Evolutionary conservation across 2,329 filamentous ascomycete genomes (phyloP), one percentile per base, ranked within the genome.

Genomic region (Teratosphaeria pseudoeucalypti): DNA sequence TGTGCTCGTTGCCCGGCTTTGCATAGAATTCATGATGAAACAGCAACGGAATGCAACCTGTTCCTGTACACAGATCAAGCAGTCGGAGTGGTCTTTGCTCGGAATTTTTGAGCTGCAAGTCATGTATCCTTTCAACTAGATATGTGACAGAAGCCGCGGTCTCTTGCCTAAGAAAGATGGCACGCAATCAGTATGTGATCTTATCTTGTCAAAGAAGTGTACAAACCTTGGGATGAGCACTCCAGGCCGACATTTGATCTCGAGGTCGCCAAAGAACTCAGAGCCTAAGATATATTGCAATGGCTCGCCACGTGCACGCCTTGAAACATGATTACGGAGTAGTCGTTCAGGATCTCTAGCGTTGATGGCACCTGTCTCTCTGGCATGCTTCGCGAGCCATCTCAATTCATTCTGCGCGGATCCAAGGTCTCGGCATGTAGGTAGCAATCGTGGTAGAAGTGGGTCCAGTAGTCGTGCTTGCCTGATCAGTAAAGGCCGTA

Each of bases 251-350:
- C 92, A 96, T 58, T 81, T 75, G 54, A 99, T 87, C 52, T 96
- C 87, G 16, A 97, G 75, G 4, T 84, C 77, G 0, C 92, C 92
- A 74, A 99, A 97, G 1, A 88, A 94, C 72, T 96, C 91, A 5
- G 86, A 85, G 3, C 91, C 91, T 1, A 99, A 77, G 26, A 97
- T 81, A 71, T 97, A 97, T 72, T 97, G 94, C 37, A 99, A 75
- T 1, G 94, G 94, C 60, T 85, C 82, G 1, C 90, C 90, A n/a
- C 65, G 72, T 2, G 79, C 75, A 60, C 84, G 76, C 54, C 70
- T 61, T n/a, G n/a, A 49, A 6, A 72, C 65, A 56, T 65, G 65
- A 16, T 34, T 34, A 6, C 23, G 34, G 27, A 81, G 65, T 3
- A 70, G 61, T 54, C 9, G 10, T 6, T 37, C 52, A 52, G 37